Percentiles rank a stretch among this genome's conserved stretches.
phyloP scores from a whole-genome alignment of 805 yeast species.

The Yamadazyma sp. region DNA sequence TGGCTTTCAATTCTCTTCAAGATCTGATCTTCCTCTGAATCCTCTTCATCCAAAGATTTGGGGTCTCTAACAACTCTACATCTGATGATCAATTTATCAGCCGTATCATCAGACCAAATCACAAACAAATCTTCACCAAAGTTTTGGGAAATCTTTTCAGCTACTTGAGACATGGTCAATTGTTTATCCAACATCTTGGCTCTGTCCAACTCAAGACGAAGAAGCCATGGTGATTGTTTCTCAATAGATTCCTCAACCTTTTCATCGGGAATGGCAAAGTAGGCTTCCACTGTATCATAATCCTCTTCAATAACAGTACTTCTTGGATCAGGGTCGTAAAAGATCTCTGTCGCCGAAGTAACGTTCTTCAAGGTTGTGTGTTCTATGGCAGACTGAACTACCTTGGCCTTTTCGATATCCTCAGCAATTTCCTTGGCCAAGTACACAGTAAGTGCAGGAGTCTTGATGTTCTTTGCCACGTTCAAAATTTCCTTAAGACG shows the following conservation, averaged over 20 bases:
- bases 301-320: slow-evolving; percentile 96
- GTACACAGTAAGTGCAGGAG: slow-evolving; percentile 99
- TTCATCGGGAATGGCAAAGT: slow-evolving; percentile 96
- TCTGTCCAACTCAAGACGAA: slow-evolving; percentile 95
- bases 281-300: slow-evolving; percentile 94
- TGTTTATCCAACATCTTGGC: slow-evolving; percentile 98
- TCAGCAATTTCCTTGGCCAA: slow-evolving; percentile 74
- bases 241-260: slow-evolving; percentile 92
- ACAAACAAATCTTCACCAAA: slow-evolving; percentile 95
- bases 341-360: slow-evolving; percentile 95
- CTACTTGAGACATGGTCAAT: slow-evolving; percentile 96
- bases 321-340: slow-evolving; percentile 97
- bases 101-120: slow-evolving; percentile 99
- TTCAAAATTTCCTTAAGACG: slow-evolving; percentile 97
- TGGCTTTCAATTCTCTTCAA: slow-evolving; percentile 92
- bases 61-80: slow-evolving; percentile 98
- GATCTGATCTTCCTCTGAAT: slow-evolving; percentile 95
- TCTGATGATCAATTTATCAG: slow-evolving; percentile 93
- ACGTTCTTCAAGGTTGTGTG: slow-evolving; percentile 94
- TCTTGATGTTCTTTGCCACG: slow-evolving; percentile 96
- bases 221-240: slow-evolving; percentile 96
- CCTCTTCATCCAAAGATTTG: slow-evolving; percentile 89
- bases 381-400: slow-evolving; percentile 94
- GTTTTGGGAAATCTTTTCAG: slow-evolving; percentile 87
- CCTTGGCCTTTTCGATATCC: slow-evolving; percentile 92